These are phyloP conservation scores for Parastagonospora avenae DNA, from an alignment of 2,329 filamentous ascomycete genomes.

Conservation along the genomic window DNA sequence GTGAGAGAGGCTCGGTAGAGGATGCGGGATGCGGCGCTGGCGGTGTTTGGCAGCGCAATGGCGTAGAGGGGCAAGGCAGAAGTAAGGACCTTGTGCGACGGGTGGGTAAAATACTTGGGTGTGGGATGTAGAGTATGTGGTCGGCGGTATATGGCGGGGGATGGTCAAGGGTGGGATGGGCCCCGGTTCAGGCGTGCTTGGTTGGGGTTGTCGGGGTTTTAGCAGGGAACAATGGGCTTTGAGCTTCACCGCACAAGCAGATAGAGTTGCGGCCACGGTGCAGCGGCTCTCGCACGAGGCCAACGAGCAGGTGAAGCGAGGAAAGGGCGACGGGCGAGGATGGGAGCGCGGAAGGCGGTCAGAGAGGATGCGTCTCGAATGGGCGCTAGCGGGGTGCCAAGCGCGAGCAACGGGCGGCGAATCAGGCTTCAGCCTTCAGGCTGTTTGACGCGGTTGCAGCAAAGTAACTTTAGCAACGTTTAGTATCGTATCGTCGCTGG, in stretches of 20 bases:
- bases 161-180: conserved; percentile 25
- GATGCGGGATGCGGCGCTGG: conserved; percentile 6
- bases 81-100: conserved; percentile 30
- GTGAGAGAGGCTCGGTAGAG: conserved; percentile 4
- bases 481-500: background rate
- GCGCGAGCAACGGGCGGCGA: conserved; percentile 29
- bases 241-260: background rate
- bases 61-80: conserved; percentile 14
- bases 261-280: background rate
- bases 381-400: conserved; percentile 25
- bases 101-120: conserved; percentile 25
- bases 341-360: conserved; percentile 34
- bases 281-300: background rate
- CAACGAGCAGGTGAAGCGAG: background rate
- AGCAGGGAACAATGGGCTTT: conserved; percentile 8
- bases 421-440: conserved; percentile 15
- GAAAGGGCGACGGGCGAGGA: conserved; percentile 17
- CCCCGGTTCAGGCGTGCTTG: conserved; percentile 8
- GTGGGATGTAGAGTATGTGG: conserved; percentile 28
- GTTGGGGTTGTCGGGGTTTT: conserved; percentile 7
- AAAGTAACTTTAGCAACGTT: background rate
- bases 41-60: conserved; percentile 12
- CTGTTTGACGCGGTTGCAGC: conserved; percentile 20
- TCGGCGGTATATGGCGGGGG: conserved; percentile 37
- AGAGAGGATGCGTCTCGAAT: conserved; percentile 23